Base-by-base conservation (phyloP, 257 asterid species). In the Jacaranda mimosifolia region DNA sequence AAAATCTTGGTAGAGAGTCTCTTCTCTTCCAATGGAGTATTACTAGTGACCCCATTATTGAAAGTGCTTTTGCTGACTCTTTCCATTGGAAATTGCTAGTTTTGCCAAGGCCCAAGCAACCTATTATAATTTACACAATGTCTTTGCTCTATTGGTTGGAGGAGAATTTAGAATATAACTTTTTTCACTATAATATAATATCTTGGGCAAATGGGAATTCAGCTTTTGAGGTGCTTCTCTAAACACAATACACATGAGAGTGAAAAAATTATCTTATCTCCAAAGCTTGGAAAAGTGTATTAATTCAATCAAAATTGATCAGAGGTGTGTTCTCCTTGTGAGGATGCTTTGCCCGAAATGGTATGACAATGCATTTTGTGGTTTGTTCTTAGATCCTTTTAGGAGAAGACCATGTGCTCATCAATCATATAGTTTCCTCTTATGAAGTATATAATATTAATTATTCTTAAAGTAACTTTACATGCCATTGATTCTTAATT, bases 171-270 rank as follows among this genome's bases (percentile, higher is more conserved):
- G 94, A 89, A 90, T 82, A 85, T 77, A 73, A 67, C 79, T 72
- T 82, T 76, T 79, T 26, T 21, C 57, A 77, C 19, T 87, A 75
- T 36, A 79, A 80, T 39, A 90, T 59, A 77, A 87, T 90, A 90
- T 89, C 90, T 71, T 90, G 79, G 80, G 85, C 93, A 88, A 92
- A 85, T 89, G 91, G 87, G 90, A 87, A 86, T 82, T 83, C 83
- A 74, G 72, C 90, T 87, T 92, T 92, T 82, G 56, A 83, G 84
- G 89, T 89, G 91, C 86, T 85, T 84, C 87, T 77, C 83, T 73
- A 80, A 78, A 78, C 74, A 79, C 89, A 74, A 83, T 75, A 79
- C 87, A 84, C 85, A 62, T 63, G 73, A 76, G 45, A 65, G 8
- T 57, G 56, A 48, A 15, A 82, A 48, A 65, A 73, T 70, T 13